Conservation (phyloP, 2,329 filamentous ascomycete genomes). For the Penicillium thymicola region DNA sequence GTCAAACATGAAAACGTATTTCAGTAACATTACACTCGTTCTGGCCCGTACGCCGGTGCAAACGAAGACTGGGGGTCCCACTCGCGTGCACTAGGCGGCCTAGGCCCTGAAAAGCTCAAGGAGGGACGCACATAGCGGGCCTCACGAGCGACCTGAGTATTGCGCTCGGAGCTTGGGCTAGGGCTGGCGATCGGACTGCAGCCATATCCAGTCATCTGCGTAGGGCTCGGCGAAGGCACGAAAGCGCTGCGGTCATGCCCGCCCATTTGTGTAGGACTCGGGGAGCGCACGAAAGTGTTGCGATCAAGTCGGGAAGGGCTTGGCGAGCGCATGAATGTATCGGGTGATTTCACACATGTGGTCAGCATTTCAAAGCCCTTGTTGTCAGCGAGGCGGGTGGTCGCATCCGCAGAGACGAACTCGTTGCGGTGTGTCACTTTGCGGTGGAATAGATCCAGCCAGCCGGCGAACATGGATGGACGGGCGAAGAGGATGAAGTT, state of each 20-base stretch:
- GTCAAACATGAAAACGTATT: not conserved
- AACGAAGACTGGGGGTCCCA: slow-evolving; percentile 41
- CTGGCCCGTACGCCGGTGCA: slow-evolving; percentile 23
- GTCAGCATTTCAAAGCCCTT: slow-evolving; percentile 77
- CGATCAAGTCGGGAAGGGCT: slow-evolving; percentile 11
- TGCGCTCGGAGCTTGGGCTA: slow-evolving; percentile 19
- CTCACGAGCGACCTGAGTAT: slow-evolving; percentile 40
- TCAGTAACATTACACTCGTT: slow-evolving; percentile 8
- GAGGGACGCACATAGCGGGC: slow-evolving; percentile 48
- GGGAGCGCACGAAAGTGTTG: slow-evolving; percentile 18
- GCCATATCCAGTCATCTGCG: slow-evolving; percentile 11
- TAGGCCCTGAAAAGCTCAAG: slow-evolving; percentile 49
- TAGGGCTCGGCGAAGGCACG: slow-evolving; percentile 20
- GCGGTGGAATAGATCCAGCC: slow-evolving; percentile 63
- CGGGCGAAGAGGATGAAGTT: slow-evolving; percentile 76
- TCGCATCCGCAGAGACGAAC: slow-evolving; percentile 85
- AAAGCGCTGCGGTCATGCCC: not conserved
- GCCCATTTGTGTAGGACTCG: slow-evolving; percentile 16
- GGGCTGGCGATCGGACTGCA: slow-evolving; percentile 29
- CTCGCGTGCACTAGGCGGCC: slow-evolving; percentile 38
- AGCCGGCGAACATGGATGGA: slow-evolving; percentile 79
- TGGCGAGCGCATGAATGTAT: slow-evolving; percentile 24
- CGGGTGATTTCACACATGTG: slow-evolving; percentile 33
- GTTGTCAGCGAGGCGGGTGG: slow-evolving; percentile 59
- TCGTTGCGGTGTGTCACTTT: slow-evolving; percentile 57